A percentile compares a stretch with the other conserved stretches of the same genome.
phyloP scores from a whole-genome alignment of 495 filamentous ascomycete species.

The Aspergillus affinis region DNA sequence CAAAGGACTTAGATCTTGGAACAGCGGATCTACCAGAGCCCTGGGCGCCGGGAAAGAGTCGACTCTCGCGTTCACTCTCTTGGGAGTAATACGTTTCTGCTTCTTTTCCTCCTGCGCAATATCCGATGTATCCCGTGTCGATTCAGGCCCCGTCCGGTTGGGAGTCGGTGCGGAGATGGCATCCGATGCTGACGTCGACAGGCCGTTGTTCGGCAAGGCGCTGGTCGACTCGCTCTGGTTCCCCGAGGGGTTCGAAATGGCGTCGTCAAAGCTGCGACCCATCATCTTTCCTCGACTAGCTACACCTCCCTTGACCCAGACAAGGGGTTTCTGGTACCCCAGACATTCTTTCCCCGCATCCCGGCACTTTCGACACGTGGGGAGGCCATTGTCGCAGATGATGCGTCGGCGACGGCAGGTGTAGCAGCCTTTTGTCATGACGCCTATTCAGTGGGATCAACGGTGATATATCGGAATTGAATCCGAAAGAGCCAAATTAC shows the following conservation, averaged over 20 bases:
- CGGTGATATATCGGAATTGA: neutral
- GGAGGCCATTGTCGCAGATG: conserved; percentile 61
- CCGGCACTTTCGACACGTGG: conserved; percentile 61
- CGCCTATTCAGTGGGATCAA: neutral
- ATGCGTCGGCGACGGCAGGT: conserved; percentile 52
- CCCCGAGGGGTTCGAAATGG: conserved; percentile 14
- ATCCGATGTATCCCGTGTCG: neutral
- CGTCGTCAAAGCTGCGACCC: conserved; percentile 48
- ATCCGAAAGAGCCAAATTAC: conserved; percentile 5
- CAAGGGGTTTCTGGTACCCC: conserved; percentile 58
- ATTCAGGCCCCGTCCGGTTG: neutral
- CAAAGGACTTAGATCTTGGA: conserved; percentile 38
- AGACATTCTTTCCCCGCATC: conserved; percentile 62
- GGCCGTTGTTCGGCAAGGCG: neutral
- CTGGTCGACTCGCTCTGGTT: neutral
- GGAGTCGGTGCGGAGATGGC: neutral
- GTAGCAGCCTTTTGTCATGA: conserved; percentile 51
- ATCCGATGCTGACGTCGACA: neutral
- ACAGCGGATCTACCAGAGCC: conserved; percentile 44
- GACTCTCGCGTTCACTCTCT: conserved; percentile 2
- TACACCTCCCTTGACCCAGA: conserved; percentile 53
- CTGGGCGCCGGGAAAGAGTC: conserved; percentile 30
- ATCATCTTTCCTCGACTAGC: conserved; percentile 53
- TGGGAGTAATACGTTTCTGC: conserved; percentile 14
- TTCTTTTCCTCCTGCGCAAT: conserved; percentile 14